Base-by-base conservation (phyloP, 176 grass and related monocot species). In the Themeda triandra region DNA sequence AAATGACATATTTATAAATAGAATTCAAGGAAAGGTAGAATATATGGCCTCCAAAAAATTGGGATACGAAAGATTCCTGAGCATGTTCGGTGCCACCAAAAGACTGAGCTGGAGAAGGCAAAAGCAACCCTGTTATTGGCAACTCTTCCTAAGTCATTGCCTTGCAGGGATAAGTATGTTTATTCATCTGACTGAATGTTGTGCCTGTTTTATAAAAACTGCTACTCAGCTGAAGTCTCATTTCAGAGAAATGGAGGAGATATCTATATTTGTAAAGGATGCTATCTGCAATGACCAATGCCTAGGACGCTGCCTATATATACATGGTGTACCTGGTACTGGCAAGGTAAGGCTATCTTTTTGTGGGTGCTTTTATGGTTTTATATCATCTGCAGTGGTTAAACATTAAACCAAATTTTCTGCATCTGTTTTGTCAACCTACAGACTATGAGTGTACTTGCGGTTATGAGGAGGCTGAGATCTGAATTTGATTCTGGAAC, bases 291-390 rank as follows among this genome's bases (percentile, higher is more conserved):
- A 90, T 70, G 87, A 90, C n/a, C 89, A 98, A 42, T 95, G 96
- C 85, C 86, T 92, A 69, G 93, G 96, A n/a, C 96, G 89, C 42
- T 95, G 96, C 85, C 90, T 98, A 68, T 98, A 95, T 82, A 95
- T 98, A 87, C 91, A 98, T 79, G 96, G 93, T 90, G 96, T 98
- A 77, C 96, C 96, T 81, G 96, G 96, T 53, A 98, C 96, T 81
- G 93, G 96, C 91, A 98, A 98, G 92, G 95, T 98, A 53, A 21
- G 32, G 23, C 73, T 37, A 45, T 71, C 10, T 7, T 79, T 69
- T 56, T 30, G 36, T 77, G 58, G 12, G 12, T 14, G 37, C 62
- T 58, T 41, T 73, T 66, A 64, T 56, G 33, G 64, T 62, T 80
- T 86, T 19, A 46, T 87, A 79, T 78, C 21, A 31, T 80, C 6